Percentiles rank a stretch among this genome's conserved stretches.
These are phyloP conservation scores for Hura crepitans DNA, from an alignment of 441 rosid genomes.

Conservation along the genomic window DNA sequence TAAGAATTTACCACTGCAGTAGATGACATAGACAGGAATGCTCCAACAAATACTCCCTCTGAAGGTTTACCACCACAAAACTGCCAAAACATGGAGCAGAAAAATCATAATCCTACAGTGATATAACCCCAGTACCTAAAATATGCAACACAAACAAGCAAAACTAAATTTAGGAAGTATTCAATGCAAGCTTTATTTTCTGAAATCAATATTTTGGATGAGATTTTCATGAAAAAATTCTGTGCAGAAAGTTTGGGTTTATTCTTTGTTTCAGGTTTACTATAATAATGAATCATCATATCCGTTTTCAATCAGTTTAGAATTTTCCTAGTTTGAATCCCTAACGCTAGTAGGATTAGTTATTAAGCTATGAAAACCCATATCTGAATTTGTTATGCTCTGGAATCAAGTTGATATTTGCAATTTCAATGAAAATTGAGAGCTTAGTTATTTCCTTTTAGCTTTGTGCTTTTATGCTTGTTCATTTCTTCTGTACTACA, in stretches of 20 bases:
- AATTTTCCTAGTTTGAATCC: background rate
- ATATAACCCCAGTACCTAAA: slow-evolving; percentile 1
- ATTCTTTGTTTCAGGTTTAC: background rate
- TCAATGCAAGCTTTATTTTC: background rate
- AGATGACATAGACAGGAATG: slow-evolving; percentile 89
- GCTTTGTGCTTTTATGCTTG: background rate
- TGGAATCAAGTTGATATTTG: background rate
- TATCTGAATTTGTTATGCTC: background rate
- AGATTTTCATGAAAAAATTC: background rate
- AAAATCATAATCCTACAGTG: slow-evolving; percentile 25
- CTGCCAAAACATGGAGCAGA: slow-evolving; percentile 42
- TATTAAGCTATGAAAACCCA: background rate
- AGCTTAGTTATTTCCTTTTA: background rate
- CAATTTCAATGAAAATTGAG: background rate
- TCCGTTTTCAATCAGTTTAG: background rate
- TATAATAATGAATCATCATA: background rate
- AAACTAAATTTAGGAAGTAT: background rate
- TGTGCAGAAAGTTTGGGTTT: background rate
- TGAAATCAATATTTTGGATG: background rate
- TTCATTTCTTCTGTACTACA: background rate
- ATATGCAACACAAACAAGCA: background rate
- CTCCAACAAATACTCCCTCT: slow-evolving; percentile 89
- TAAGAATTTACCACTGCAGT: slow-evolving; percentile 76
- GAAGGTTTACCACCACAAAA: slow-evolving; percentile 91
- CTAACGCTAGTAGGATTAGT: background rate